Evolutionary conservation across 148 eudicot species (phyloP).

Genomic region (Rhododendron ovatum): DNA sequence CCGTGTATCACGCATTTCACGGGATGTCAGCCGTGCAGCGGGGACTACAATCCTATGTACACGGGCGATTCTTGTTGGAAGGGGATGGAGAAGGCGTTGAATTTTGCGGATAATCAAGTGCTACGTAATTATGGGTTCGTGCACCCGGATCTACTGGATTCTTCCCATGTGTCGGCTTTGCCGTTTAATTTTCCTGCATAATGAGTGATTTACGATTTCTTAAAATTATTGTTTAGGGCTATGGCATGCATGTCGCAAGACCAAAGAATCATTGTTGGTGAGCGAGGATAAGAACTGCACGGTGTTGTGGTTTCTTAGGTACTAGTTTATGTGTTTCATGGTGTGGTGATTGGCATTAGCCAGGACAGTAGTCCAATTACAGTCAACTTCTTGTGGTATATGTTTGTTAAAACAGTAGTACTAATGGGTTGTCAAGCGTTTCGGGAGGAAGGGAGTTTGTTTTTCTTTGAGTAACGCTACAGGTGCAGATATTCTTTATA

Average conservation of each 20-base stretch:
- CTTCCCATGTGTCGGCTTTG: slow-evolving; percentile 13
- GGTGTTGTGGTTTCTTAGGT: background rate
- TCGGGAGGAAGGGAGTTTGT: background rate
- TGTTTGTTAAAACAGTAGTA: background rate
- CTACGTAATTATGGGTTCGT: slow-evolving; percentile 16
- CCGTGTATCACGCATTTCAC: slow-evolving; percentile 24
- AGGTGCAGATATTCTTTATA: background rate
- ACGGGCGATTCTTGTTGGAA: slow-evolving; percentile 15
- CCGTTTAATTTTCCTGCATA: background rate
- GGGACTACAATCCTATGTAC: slow-evolving; percentile 13
- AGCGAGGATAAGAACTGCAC: background rate
- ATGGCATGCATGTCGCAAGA: background rate
- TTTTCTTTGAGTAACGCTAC: background rate
- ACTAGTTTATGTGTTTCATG: background rate
- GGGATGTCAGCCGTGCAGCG: slow-evolving; percentile 27
- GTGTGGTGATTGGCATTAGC: no score
- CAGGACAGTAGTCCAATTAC: no score
- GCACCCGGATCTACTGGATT: slow-evolving; percentile 8
- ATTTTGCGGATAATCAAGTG: slow-evolving; percentile 26
- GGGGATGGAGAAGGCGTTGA: slow-evolving; percentile 22
- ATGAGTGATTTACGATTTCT: background rate
- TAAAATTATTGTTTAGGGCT: background rate
- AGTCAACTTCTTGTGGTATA: no score
- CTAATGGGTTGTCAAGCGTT: background rate
- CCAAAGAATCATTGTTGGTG: no score